Base-by-base conservation (phyloP, 2,329 filamentous ascomycete genomes). In the Cercospora canescens region DNA sequence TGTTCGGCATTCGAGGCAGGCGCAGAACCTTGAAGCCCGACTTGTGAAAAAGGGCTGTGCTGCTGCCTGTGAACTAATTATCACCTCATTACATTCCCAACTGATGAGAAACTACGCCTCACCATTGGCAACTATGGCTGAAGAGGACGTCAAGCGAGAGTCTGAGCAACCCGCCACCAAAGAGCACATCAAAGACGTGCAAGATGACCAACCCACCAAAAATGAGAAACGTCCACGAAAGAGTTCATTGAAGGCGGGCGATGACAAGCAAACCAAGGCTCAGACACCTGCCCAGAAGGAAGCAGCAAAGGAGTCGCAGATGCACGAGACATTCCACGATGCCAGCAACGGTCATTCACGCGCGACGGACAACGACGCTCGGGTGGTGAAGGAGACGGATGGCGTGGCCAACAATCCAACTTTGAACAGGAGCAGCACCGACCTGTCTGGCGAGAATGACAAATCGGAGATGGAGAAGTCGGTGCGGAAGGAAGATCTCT, bases 301-400 rank as follows among this genome's bases (percentile, higher is more conserved):
- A 62, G 60, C 60, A 21, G 60, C 48, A 2, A 62, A 62, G 24
- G 60, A 62, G 50, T 62, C 50, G 24, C 60, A 56, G 24, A 62
- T 62, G 60, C 60, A 62, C 26, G 60, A 62, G 48, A 62, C 60
- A 7, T 62, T 62, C 50, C 60, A 62, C 34, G 60, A 56, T 39
- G 60, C 60, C 35, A 54, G 35, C 16, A 39, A 28, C 26, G 34
- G 28, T 12, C n/a, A 32, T 34, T 9, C 50, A 16, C 18, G 16
- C 16, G 34, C 34, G 9, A 21, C 16, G 11, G 45, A 41, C 21
- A 55, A 32, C n/a, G 50, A 56, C 32, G 50, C 18, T n/a, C 28
- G 30, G 2, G 4, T 62, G 6, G 48, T 34, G n/a, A 62, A 62
- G 48, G 60, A 62, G 21, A 56, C 60, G 21, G 60, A 18, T 4